phyloP scores from a whole-genome alignment of 106 monocot genomes.

The Allium sativum region DNA sequence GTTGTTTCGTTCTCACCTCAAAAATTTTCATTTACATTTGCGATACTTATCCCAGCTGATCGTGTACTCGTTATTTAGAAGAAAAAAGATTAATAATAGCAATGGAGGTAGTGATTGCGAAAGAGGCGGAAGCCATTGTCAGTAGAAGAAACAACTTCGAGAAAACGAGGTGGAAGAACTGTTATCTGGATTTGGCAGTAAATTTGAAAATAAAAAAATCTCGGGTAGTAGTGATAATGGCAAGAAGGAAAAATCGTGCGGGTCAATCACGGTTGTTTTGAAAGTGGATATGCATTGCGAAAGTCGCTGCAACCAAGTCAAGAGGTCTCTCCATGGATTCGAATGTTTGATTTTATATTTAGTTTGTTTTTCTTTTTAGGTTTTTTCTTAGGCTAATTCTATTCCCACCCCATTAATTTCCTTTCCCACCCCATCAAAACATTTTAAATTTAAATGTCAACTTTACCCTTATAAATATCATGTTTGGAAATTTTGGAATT shows the following conservation, averaged over 20 bases:
- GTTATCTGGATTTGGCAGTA: background rate
- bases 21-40: background rate
- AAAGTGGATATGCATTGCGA: constrained; percentile 64
- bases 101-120: background rate
- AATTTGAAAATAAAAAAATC: too few species aligned
- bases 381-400: background rate
- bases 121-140: background rate
- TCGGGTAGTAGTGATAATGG: background rate
- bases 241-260: constrained; percentile 1
- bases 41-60: background rate
- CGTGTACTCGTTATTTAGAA: too few species aligned
- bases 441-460: too few species aligned
- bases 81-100: too few species aligned
- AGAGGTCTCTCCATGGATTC: constrained; percentile 26
- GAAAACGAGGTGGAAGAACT: too few species aligned
- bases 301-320: constrained; percentile 43
- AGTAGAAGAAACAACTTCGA: background rate
- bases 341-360: constrained; percentile 16
- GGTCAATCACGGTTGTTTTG: constrained; percentile 25
- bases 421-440: too few species aligned
- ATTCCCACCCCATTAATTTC: too few species aligned
- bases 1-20: too few species aligned
- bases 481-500: too few species aligned
- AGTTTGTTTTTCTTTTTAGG: background rate
- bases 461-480: too few species aligned